A percentile compares a stretch with the other conserved stretches of the same genome.
phyloP scores from a whole-genome alignment of 257 asterid species.

The Striga asiatica region DNA sequence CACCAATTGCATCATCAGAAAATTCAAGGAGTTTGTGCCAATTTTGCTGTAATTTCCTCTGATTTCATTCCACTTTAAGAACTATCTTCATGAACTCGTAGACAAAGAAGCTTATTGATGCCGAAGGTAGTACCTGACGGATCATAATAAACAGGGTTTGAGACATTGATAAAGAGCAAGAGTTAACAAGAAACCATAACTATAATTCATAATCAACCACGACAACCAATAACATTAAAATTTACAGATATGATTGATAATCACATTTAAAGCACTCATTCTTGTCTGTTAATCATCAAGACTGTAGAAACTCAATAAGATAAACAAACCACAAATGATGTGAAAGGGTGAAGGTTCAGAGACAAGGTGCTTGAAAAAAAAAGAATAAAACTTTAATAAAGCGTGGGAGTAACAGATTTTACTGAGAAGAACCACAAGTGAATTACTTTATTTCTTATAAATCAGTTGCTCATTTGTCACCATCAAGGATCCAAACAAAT shows the following conservation, averaged over 20 bases:
- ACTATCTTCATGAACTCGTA: slow-evolving; percentile 92
- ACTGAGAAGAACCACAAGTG: no score
- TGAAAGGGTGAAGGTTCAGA: no score
- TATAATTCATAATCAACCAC: neutral
- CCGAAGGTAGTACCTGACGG: slow-evolving; percentile 91
- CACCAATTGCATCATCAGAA: no score
- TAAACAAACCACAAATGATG: neutral
- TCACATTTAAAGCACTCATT: neutral
- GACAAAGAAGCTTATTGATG: slow-evolving; percentile 81
- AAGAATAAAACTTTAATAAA: no score
- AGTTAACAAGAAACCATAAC: neutral
- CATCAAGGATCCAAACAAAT: no score
- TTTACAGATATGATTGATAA: neutral
- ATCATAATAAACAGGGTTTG: neutral
- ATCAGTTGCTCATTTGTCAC: no score
- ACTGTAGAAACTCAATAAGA: neutral
- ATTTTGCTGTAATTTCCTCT: no score
- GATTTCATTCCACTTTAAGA: slow-evolving; percentile 73
- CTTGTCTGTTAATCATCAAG: neutral
- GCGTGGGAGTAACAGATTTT: no score
- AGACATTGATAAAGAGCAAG: neutral
- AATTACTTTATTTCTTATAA: no score
- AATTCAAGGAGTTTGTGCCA: no score
- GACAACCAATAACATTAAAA: neutral
- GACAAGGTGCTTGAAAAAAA: no score